Evolutionary conservation across 2,329 filamentous ascomycete species (phyloP).

Genomic region (Stachybotrys echinatus): DNA sequence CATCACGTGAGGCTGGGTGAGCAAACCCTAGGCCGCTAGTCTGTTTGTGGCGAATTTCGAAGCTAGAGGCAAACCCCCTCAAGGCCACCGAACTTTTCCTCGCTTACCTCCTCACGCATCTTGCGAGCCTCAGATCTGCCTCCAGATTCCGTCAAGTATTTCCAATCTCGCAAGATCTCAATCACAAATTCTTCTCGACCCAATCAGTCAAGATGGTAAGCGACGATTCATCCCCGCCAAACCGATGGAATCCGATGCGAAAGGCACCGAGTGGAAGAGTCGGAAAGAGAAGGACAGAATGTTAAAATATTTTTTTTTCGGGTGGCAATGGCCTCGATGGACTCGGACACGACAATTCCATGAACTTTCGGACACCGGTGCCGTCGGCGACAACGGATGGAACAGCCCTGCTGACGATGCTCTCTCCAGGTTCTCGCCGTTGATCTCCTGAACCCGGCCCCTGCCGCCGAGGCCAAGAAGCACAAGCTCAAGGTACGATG

Average conservation of each 20-base stretch:
- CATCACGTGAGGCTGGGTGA: constrained; percentile 31
- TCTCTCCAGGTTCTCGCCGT: constrained; percentile 90
- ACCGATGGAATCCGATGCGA: constrained; percentile 5
- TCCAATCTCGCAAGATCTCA: constrained; percentile 40
- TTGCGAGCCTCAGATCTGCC: constrained; percentile 50
- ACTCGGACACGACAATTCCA: constrained; percentile 12
- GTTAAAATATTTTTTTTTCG: too few relatives aligned
- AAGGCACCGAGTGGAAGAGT: constrained; percentile 9
- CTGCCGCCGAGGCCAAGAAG: constrained; percentile 97
- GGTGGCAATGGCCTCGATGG: too few relatives aligned
- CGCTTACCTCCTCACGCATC: constrained; percentile 39
- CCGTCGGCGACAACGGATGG: constrained; percentile 6
- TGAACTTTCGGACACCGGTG: constrained; percentile 9
- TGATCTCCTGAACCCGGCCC: constrained; percentile 98
- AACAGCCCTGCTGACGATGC: constrained; percentile 40
- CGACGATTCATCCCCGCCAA: constrained; percentile 16
- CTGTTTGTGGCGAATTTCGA: constrained; percentile 31
- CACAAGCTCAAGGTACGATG: constrained; percentile 97
- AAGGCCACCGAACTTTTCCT: constrained; percentile 42
- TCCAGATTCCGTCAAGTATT: constrained; percentile 49
- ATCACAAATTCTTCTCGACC: constrained; percentile 33
- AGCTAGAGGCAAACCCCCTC: constrained; percentile 29
- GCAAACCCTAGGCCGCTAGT: constrained; percentile 33
- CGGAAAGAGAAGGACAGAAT: constrained; percentile 12
- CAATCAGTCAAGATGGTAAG: constrained; percentile 68